Evolutionary conservation across 495 filamentous ascomycete genomes (phyloP).

Genomic region (Neurospora sp.): DNA sequence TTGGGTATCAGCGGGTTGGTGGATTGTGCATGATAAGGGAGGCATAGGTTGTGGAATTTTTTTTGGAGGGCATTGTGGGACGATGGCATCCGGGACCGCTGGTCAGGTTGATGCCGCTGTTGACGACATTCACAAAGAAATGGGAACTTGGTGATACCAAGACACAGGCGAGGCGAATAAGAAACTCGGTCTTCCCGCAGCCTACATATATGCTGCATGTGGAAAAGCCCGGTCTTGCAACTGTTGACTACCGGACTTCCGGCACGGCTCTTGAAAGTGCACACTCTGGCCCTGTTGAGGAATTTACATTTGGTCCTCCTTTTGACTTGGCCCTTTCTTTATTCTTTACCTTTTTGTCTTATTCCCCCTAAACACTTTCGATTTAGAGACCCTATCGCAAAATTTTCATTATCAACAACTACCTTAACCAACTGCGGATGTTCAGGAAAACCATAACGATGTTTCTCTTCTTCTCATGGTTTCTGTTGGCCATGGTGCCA

Average conservation of each 20-base stretch:
- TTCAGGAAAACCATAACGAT: background rate
- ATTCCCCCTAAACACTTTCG: background rate
- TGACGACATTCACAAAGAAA: background rate
- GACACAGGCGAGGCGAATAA: background rate
- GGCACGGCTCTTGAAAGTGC: background rate
- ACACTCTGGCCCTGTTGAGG: background rate
- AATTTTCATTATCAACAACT: background rate
- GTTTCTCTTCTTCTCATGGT: background rate
- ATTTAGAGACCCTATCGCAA: background rate
- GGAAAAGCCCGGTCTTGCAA: background rate
- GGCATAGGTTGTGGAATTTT: no score
- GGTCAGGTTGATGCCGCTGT: background rate
- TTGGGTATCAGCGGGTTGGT: background rate
- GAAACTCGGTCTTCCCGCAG: background rate
- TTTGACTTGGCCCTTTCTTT: background rate
- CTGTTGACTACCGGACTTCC: background rate
- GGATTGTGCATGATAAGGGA: background rate
- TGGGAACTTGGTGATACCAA: background rate
- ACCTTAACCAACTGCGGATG: background rate
- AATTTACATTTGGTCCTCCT: background rate
- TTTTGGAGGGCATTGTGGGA: no score
- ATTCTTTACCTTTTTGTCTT: background rate
- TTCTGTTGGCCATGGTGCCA: background rate
- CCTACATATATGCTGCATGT: background rate
- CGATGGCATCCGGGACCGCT: background rate